Conservation (phyloP, 2,329 filamentous ascomycete genomes). For the Sporothrix pallida region DNA sequence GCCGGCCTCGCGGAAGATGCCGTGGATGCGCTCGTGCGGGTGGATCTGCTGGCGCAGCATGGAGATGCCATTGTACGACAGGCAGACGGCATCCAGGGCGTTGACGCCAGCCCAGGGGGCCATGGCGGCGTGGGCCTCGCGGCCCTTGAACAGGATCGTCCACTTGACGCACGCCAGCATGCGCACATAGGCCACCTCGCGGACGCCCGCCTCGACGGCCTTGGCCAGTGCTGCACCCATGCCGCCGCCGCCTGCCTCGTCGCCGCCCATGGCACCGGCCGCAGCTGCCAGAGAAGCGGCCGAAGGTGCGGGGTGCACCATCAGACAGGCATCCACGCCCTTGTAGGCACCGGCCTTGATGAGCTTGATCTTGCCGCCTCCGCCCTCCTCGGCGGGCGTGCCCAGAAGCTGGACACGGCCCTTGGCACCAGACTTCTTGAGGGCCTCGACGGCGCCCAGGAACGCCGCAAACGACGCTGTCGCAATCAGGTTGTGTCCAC, state of each 20-base stretch:
- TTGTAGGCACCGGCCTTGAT: slow-evolving; percentile 51
- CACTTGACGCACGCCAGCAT: slow-evolving; percentile 40
- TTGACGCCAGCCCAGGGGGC: slow-evolving; percentile 56
- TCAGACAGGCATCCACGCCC: slow-evolving; percentile 47
- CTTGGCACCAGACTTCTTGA: slow-evolving; percentile 36
- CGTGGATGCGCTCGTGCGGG: slow-evolving; percentile 57
- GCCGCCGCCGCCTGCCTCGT: slow-evolving; percentile 6
- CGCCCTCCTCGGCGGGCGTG: slow-evolving; percentile 53
- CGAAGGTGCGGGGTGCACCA: slow-evolving; percentile 47
- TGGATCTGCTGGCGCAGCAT: slow-evolving; percentile 55
- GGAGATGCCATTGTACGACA: slow-evolving; percentile 48
- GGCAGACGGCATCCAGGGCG: slow-evolving; percentile 54
- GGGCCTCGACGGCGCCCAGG: slow-evolving; percentile 43
- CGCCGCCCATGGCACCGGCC: neutral
- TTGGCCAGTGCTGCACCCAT: slow-evolving; percentile 32
- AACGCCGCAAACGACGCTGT: slow-evolving; percentile 47
- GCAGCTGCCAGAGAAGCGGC: slow-evolving; percentile 2
- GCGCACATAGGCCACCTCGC: slow-evolving; percentile 36
- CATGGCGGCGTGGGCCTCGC: slow-evolving; percentile 53
- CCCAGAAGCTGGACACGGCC: slow-evolving; percentile 47
- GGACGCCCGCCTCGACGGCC: slow-evolving; percentile 23
- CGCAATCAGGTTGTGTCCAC: slow-evolving; percentile 53
- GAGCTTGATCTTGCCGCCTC: slow-evolving; percentile 53
- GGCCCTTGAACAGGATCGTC: slow-evolving; percentile 49
- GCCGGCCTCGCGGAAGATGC: slow-evolving; percentile 51